Evolutionary conservation across 2,329 filamentous ascomycete genomes (phyloP), one percentile per base, ranked within the genome.

Genomic region (Aquanectria penicillioides): DNA sequence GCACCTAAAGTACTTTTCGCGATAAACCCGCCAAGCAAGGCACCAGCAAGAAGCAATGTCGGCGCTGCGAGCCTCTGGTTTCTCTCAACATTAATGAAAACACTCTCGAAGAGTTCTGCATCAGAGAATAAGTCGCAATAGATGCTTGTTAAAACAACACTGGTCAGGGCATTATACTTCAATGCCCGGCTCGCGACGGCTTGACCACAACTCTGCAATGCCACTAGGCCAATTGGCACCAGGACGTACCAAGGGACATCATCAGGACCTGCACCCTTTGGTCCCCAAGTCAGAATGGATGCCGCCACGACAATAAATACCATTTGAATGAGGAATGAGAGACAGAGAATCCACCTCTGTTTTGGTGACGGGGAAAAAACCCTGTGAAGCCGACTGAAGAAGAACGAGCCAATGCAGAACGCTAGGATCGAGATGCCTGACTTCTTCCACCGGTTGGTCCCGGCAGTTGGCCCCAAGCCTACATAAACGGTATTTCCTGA

Each of bases 41-140:
- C 84, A 0, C 84, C 84, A 1, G 77, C 17, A 1, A 86, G 69
- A 3, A 86, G 74, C 40, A 84, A 66, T 2, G 81, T 46, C 2
- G 83, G 83, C 1, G 84, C 84, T 0, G 74, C 80, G 2, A 80
- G 70, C 38, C 84, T 73, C 17, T 81, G 77, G 62, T 86, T 85
- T 26, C 83, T 72, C 70, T 85, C 82, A 6, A 72, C 72, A 57
- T 86, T 86, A 34, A 71, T 61, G 8, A 70, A 43, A 1, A 73
- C 13, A 28, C 59, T 57, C 44, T 62, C 72, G 29, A 86, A 81
- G 4, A 86, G 67, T 20, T 80, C 73, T 26, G 77, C 75, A 55
- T 93, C 90, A 2, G 88, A 90, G 66, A 92, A 92, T 17, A 94
- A 71, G 72, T 94, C 92, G 71, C 90, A 93, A 77, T 94, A 94